Conservation (phyloP, 2,329 filamentous ascomycete species). For the Microcera coccophila region DNA sequence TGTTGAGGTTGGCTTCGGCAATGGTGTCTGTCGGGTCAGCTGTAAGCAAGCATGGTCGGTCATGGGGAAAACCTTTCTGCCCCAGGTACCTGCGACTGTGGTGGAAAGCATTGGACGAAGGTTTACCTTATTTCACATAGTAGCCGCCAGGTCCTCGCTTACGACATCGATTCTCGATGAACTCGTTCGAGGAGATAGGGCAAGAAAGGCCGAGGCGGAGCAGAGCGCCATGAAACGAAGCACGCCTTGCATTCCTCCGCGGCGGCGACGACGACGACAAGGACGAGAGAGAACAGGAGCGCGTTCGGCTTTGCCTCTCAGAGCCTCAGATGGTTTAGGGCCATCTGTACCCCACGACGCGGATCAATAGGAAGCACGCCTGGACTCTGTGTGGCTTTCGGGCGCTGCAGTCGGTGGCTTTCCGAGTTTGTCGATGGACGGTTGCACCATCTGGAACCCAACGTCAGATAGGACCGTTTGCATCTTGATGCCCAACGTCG, state of each 20-base stretch:
- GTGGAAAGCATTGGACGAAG: not conserved
- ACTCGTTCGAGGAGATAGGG: not conserved
- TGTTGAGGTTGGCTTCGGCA: conserved; percentile 3
- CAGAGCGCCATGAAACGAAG: no score
- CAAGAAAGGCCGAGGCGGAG: not conserved
- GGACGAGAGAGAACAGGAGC: no score
- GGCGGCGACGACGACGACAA: no score
- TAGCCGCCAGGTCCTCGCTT: no score
- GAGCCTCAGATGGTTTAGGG: not conserved
- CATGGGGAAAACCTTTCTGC: not conserved
- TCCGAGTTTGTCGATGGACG: conserved; percentile 15
- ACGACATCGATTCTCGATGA: no score
- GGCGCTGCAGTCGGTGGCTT: conserved; percentile 22
- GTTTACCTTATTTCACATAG: no score
- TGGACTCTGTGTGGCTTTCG: conserved; percentile 20
- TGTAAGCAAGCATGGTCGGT: not conserved
- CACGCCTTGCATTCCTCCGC: no score
- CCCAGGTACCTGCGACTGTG: not conserved
- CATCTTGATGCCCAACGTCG: conserved; percentile 28
- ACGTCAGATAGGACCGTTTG: conserved; percentile 20
- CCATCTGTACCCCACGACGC: conserved; percentile 21
- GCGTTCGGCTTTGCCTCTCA: no score
- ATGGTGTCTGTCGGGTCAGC: conserved; percentile 10
- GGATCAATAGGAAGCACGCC: conserved; percentile 27
- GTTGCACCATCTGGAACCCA: conserved; percentile 13